These are phyloP conservation scores for Neoconidiobolus thromboides DNA, from an alignment of 371 early-diverging fungal genomes.

Conservation along the genomic window DNA sequence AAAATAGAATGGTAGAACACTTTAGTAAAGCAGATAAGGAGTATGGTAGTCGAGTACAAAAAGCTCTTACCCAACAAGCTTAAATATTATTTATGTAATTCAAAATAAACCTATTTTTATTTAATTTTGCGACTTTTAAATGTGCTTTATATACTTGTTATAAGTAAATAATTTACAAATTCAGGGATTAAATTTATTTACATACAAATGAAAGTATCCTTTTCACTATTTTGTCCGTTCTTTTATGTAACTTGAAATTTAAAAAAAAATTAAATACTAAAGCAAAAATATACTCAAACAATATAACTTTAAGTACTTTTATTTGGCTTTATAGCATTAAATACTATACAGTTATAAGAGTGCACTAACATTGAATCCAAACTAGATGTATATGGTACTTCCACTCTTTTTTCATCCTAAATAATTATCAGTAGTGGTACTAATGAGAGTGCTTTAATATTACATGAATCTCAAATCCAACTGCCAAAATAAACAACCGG, in stretches of 20 bases:
- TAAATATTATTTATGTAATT: too few species aligned
- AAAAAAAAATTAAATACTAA: too few species aligned
- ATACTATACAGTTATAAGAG: not conserved
- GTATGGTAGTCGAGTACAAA: constrained; percentile 31
- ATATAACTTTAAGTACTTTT: too few species aligned
- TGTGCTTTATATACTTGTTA: too few species aligned
- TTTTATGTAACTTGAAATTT: too few species aligned
- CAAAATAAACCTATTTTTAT: too few species aligned
- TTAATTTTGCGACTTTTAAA: too few species aligned
- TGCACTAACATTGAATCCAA: not conserved
- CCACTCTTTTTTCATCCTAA: not conserved
- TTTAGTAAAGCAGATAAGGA: constrained; percentile 34
- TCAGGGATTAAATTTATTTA: too few species aligned
- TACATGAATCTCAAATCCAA: constrained; percentile 1
- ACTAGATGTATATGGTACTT: not conserved
- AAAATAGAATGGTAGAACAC: constrained; percentile 30
- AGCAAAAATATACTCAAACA: too few species aligned
- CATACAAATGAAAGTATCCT: too few species aligned
- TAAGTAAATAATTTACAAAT: too few species aligned
- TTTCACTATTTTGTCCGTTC: too few species aligned
- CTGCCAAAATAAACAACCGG: constrained; percentile 9
- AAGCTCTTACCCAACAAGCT: constrained; percentile 14
- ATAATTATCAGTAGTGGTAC: not conserved
- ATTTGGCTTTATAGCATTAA: not conserved
- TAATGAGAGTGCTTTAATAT: not conserved